A percentile compares a stretch with the other conserved stretches of the same genome.
phyloP scores from a whole-genome alignment of 2,329 filamentous ascomycete genomes.

The Monilinia fructicola region DNA sequence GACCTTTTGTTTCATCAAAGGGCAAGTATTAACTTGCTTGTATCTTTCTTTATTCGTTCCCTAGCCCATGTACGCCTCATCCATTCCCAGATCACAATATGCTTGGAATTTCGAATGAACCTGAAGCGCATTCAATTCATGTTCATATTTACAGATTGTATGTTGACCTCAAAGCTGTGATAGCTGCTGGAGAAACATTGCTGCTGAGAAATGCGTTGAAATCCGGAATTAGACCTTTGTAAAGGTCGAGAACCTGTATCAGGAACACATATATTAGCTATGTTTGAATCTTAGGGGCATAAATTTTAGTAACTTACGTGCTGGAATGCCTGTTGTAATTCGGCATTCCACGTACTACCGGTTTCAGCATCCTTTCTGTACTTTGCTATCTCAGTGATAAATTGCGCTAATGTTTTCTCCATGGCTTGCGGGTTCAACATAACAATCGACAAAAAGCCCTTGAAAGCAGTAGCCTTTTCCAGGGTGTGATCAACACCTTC shows the following conservation, averaged over 20 bases:
- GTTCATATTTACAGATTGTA: constrained; percentile 41
- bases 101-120: constrained; percentile 5
- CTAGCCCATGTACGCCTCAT: background rate
- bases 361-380: constrained; percentile 65
- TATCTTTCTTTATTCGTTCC: constrained; percentile 5
- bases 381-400: constrained; percentile 79
- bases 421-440: constrained; percentile 86
- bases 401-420: constrained; percentile 78
- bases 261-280: constrained; percentile 30
- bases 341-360: constrained; percentile 35
- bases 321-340: constrained; percentile 39
- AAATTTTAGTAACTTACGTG: constrained; percentile 26
- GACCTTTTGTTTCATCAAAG: constrained; percentile 10
- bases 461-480: constrained; percentile 91
- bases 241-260: constrained; percentile 50
- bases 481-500: constrained; percentile 82
- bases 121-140: constrained; percentile 2
- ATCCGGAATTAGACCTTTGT: constrained; percentile 55
- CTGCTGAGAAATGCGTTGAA: constrained; percentile 50
- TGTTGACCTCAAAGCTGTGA: constrained; percentile 34
- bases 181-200: constrained; percentile 32
- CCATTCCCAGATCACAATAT: constrained; percentile 12
- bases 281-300: constrained; percentile 12
- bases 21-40: constrained; percentile 7
- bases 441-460: constrained; percentile 84